Percentiles rank a stretch among this genome's conserved stretches.
These are phyloP conservation scores for Carex pumila DNA, from an alignment of 176 grass and related monocot species.

Conservation along the genomic window DNA sequence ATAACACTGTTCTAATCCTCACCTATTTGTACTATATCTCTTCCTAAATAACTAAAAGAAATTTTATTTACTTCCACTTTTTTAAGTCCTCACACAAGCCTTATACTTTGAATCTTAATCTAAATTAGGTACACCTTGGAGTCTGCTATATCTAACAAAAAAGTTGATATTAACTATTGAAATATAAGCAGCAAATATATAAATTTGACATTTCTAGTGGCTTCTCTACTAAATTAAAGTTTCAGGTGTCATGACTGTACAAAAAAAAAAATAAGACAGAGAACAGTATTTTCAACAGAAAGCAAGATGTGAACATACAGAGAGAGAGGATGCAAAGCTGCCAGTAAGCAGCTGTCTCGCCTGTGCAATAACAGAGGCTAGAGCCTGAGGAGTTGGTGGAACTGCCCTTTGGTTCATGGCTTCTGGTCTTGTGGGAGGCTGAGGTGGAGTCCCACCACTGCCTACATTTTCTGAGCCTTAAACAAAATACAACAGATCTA, in stretches of 20 bases:
- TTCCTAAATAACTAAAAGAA: background rate
- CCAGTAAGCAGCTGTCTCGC: constrained; percentile 60
- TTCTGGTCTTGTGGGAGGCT: constrained; percentile 36
- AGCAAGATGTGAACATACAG: constrained; percentile 48
- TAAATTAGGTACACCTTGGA: background rate
- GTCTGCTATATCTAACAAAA: background rate
- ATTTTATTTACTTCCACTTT: background rate
- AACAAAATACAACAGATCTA: constrained; percentile 19
- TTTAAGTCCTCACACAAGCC: background rate
- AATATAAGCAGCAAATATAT: background rate
- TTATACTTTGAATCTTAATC: background rate
- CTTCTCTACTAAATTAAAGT: background rate
- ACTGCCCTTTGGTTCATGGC: constrained; percentile 42
- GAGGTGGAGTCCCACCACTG: constrained; percentile 44
- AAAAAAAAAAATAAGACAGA: background rate
- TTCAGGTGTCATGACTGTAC: background rate
- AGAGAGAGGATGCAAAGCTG: constrained; percentile 55
- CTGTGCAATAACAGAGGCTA: constrained; percentile 64
- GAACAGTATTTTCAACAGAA: constrained; percentile 8
- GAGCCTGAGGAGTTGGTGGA: constrained; percentile 61
- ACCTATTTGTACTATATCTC: background rate
- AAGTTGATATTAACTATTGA: background rate
- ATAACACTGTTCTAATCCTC: background rate
- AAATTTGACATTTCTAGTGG: background rate
- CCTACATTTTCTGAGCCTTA: constrained; percentile 15